Evolutionary conservation across 495 filamentous ascomycete genomes (phyloP).

Genomic region (Daldinia decipiens): DNA sequence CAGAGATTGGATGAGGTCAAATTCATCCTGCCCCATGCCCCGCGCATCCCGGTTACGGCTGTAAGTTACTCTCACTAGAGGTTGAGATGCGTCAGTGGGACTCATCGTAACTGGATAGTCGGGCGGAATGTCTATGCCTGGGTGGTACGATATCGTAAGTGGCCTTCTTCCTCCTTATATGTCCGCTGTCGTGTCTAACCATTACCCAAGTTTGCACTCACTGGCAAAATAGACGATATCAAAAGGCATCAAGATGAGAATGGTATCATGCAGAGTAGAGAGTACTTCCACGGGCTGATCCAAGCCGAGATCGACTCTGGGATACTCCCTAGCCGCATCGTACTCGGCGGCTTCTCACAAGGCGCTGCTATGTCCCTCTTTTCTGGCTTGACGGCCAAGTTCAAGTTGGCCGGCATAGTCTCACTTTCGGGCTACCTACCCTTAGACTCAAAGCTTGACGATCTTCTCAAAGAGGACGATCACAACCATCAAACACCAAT

Average conservation of each 20-base stretch:
- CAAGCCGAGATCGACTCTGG: slow-evolving; percentile 83
- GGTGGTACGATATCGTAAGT: slow-evolving; percentile 91
- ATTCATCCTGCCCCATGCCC: slow-evolving; percentile 96
- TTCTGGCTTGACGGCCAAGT: slow-evolving; percentile 74
- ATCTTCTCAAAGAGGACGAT: slow-evolving; percentile 69
- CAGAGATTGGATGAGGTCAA: slow-evolving; percentile 87
- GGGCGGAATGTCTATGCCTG: slow-evolving; percentile 83
- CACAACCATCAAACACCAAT: slow-evolving; percentile 83
- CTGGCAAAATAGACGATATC: slow-evolving; percentile 44
- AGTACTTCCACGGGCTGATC: slow-evolving; percentile 83
- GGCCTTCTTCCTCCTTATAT: slow-evolving; percentile 17
- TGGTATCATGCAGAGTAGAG: slow-evolving; percentile 77
- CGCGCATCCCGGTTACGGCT: slow-evolving; percentile 84
- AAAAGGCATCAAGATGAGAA: slow-evolving; percentile 73
- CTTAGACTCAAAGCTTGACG: slow-evolving; percentile 74
- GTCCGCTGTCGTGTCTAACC: slow-evolving; percentile 7
- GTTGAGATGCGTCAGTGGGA: background rate
- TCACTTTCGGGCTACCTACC: slow-evolving; percentile 85
- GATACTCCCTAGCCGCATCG: slow-evolving; percentile 82
- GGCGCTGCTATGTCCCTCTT: slow-evolving; percentile 66
- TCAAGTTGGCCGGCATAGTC: slow-evolving; percentile 87
- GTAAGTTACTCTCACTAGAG: slow-evolving; percentile 59
- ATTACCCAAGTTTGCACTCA: slow-evolving; percentile 37
- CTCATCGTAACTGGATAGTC: slow-evolving; percentile 62
- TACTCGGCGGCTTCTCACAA: slow-evolving; percentile 76